Evolutionary conservation across 495 filamentous ascomycete genomes (phyloP).

Genomic region (Penicillium antarcticum): DNA sequence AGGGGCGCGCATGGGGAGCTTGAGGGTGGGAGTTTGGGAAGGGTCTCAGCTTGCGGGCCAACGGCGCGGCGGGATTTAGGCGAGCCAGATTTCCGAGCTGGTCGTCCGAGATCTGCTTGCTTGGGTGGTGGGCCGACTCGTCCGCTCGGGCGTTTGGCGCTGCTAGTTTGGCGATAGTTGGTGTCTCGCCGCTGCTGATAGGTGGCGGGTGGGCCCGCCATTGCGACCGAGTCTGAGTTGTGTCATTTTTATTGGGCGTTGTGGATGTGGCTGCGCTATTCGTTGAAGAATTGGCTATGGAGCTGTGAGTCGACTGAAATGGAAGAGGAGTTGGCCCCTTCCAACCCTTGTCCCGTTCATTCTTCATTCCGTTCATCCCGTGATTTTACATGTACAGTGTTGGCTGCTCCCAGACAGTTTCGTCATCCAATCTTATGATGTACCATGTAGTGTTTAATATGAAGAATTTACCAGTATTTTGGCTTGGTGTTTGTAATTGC

Average conservation of each 20-base stretch:
- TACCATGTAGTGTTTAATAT: too few relatives aligned
- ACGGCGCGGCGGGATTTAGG: slow-evolving; percentile 30
- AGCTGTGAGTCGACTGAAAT: slow-evolving; percentile 15
- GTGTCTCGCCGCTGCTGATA: background rate
- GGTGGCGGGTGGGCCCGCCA: background rate
- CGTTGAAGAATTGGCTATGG: background rate
- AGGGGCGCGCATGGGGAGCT: slow-evolving; percentile 10
- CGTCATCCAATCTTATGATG: too few relatives aligned
- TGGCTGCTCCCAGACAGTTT: too few relatives aligned
- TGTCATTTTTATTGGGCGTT: background rate
- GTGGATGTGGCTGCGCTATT: background rate
- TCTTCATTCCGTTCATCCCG: too few relatives aligned
- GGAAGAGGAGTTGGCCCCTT: slow-evolving; percentile 12
- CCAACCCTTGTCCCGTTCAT: too few relatives aligned
- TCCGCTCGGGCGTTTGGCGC: background rate
- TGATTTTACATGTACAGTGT: too few relatives aligned
- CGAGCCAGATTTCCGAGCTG: slow-evolving; percentile 30
- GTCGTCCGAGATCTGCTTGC: slow-evolving; percentile 28
- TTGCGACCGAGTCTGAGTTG: background rate
- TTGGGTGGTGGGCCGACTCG: slow-evolving; percentile 9
- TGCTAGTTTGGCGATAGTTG: background rate
- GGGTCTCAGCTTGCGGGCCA: slow-evolving; percentile 25
- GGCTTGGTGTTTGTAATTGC: too few relatives aligned
- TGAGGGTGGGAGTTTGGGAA: slow-evolving; percentile 12
- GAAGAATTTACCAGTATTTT: too few relatives aligned